Evolutionary conservation across 768 basidiomycete species (phyloP).

Genomic region (Galerina marginata): DNA sequence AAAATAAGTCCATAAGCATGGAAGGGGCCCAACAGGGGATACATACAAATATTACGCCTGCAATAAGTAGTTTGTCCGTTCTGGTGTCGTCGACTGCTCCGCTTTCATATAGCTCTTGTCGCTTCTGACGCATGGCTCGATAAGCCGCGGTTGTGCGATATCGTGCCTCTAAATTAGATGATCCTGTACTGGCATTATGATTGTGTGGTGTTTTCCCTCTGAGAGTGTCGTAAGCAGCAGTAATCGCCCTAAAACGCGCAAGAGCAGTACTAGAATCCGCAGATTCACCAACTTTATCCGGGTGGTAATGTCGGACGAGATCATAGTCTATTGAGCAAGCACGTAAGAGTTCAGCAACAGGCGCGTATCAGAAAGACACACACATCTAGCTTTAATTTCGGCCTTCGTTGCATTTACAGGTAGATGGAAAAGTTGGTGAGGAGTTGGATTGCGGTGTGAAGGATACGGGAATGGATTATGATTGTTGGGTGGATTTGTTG

Average conservation of each 20-base stretch:
- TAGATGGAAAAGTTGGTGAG: constrained; percentile 69
- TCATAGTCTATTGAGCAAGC: constrained; percentile 64
- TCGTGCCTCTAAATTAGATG: constrained; percentile 23
- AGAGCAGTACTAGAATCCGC: constrained; percentile 57
- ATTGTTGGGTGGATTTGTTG: too few relatives aligned
- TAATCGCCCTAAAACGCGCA: constrained; percentile 71
- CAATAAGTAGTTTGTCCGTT: constrained; percentile 68
- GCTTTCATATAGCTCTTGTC: constrained; percentile 53
- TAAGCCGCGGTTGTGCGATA: constrained; percentile 44
- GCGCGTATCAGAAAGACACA: constrained; percentile 21
- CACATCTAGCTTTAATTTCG: constrained; percentile 66
- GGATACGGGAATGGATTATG: constrained; percentile 54
- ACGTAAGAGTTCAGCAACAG: not conserved
- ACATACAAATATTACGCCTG: constrained; percentile 58
- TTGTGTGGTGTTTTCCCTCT: constrained; percentile 47
- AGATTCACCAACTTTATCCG: constrained; percentile 58
- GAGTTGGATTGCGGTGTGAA: constrained; percentile 52
- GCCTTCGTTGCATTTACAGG: constrained; percentile 53
- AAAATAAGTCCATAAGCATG: not conserved
- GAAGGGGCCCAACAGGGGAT: not conserved
- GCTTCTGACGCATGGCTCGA: constrained; percentile 49
- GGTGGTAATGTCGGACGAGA: constrained; percentile 81
- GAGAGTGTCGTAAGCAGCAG: constrained; percentile 69
- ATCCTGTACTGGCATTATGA: constrained; percentile 13
- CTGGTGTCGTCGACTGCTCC: constrained; percentile 62